These are phyloP conservation scores for Phaeosphaeria sp. DNA, from an alignment of 2,329 filamentous ascomycete genomes.

Conservation along the genomic window DNA sequence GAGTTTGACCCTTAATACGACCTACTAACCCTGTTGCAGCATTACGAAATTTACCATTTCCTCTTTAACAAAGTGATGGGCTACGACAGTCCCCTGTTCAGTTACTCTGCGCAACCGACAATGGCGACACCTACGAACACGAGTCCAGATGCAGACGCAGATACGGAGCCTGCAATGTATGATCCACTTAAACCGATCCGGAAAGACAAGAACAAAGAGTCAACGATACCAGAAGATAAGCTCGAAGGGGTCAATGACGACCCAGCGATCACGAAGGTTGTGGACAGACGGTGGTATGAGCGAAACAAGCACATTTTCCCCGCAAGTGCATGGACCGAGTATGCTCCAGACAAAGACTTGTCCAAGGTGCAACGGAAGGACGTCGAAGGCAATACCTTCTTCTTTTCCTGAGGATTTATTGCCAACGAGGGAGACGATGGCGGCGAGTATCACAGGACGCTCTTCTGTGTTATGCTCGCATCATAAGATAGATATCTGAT, in stretches of 20 bases:
- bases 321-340: conserved; percentile 93
- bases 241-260: conserved; percentile 80
- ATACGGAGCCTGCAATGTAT: conserved; percentile 38
- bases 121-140: conserved; percentile 44
- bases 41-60: conserved; percentile 98
- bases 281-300: conserved; percentile 96
- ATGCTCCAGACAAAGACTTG: conserved; percentile 89
- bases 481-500: not conserved
- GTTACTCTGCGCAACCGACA: conserved; percentile 67
- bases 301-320: conserved; percentile 98
- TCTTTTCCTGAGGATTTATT: conserved; percentile 53
- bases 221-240: conserved; percentile 54
- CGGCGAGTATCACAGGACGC: not conserved
- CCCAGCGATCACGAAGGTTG: conserved; percentile 84
- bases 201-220: conserved; percentile 42
- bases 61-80: conserved; percentile 84
- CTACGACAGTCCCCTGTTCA: conserved; percentile 78
- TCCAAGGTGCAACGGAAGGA: conserved; percentile 79
- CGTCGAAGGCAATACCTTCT: conserved; percentile 88
- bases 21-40: conserved; percentile 60
- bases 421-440: not conserved
- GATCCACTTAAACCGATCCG: conserved; percentile 51
- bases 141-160: conserved; percentile 22
- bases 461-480: not conserved
- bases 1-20: not conserved